Evolutionary conservation across 169 alveolate species (phyloP).

Genomic region (Plasmodium gaboni): DNA sequence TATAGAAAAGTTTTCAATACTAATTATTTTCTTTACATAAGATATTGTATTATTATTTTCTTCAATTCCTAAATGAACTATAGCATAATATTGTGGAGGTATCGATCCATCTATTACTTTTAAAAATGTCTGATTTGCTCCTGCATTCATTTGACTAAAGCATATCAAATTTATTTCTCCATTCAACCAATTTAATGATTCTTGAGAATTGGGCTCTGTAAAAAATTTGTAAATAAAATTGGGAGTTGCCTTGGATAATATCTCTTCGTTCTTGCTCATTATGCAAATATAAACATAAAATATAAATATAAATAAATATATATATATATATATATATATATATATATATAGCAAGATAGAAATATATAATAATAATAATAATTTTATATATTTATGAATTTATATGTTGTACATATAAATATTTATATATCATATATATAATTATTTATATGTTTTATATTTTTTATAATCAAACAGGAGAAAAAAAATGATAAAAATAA

Average conservation of each 20-base stretch:
- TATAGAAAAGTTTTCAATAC: constrained; percentile 47
- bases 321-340: background rate
- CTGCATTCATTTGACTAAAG: constrained; percentile 74
- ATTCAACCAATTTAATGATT: constrained; percentile 31
- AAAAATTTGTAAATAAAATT: constrained; percentile 64
- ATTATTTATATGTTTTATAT: too few species aligned
- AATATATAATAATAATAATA: too few species aligned
- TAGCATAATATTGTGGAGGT: constrained; percentile 63
- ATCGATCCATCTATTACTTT: constrained; percentile 72
- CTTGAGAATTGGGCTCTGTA: constrained; percentile 42
- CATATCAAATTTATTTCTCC: constrained; percentile 41
- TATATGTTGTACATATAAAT: too few species aligned
- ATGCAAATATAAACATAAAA: constrained; percentile 5
- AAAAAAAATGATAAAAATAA: too few species aligned
- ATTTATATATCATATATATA: too few species aligned
- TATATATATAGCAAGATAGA: background rate
- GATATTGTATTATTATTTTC: constrained; percentile 24
- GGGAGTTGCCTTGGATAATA: constrained; percentile 69
- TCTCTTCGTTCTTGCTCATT: constrained; percentile 72
- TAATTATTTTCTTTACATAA: constrained; percentile 56
- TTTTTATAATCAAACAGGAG: too few species aligned
- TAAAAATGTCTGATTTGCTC: constrained; percentile 54
- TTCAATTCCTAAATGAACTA: constrained; percentile 51
- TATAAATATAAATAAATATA: background rate
- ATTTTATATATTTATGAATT: too few species aligned